Base-by-base conservation (phyloP, 306 rosid genomes). In the Vicia sativa region DNA sequence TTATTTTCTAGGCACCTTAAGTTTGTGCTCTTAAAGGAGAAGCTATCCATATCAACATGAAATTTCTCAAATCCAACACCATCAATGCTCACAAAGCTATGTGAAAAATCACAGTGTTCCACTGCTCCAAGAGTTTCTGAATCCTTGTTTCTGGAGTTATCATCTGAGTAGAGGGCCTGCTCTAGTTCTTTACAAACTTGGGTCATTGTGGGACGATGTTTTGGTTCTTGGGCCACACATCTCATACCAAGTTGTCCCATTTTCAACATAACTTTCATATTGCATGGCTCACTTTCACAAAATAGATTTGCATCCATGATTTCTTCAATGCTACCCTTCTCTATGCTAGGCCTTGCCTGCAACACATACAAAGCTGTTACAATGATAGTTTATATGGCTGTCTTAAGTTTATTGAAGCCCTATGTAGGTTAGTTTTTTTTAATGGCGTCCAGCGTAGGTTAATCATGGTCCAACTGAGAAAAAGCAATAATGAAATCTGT, bases 341-440 rank as follows among this genome's bases (percentile, higher is more conserved):
- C 96, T 69, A 91, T 34, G 79, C 96, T 82, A 26, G 96, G 91
- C 67, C 87, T 83, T 71, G 92, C 91, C 97, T 91, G 78, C 80
- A 84, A 58, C 35, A 23, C 49, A 41, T n/a, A 44, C 23, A 50
- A 58, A 25, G 23, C 34, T 62, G 52, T 62, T 29, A 15, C 6
- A 37, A 53, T 38, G 26, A 9, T 62, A 26, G 42, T 15, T 59
- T 8, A 66, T 31, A 6, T 7, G 5, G 37, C 5, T 1, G 7
- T 29, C 35, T 29, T 29, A 29, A 5, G 1, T 29, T 5, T 29
- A 4, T 29, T 29, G 5, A 5, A 29, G 26, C 7, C 7, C 35
- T 29, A 1, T 6, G 37, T 31, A 31, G 9, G 37, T 31, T 31
- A 31, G 37, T 31, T 1, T 25, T 25, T 25, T 25, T 25, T 23